Evolutionary conservation across 116 monocot genomes (phyloP), one percentile per base, ranked within the genome.

Genomic region (Dioscorea cayenensis): DNA sequence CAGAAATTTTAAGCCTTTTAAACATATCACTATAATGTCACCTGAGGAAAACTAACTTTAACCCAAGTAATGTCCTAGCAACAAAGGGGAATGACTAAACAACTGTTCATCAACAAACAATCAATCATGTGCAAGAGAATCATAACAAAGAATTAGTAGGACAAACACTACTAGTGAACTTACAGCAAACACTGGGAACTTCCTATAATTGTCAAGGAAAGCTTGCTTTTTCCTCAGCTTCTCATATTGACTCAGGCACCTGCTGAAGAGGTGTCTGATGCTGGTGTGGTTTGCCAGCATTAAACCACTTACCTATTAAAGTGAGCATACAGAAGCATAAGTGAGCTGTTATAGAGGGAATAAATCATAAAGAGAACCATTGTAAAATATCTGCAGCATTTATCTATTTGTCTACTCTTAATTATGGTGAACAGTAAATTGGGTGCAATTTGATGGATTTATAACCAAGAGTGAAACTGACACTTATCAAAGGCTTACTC

Each of bases 281-380:
- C 94, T 97, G 25, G 99, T 99, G 77, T 99, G 99, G 60, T 99
- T 99, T 69, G 99, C 99, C 22, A 99, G 83, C 99, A 99, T 99
- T 68, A 99, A 71, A 58, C 94, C 94, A 76, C 94, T 99, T 74
- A 99, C 99, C 99, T 94, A 68, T 37, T 7, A 13, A 62, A 62
- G 5, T 55, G 55, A 20, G 25, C 6, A 62, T 7, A 23, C 20
- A 23, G 62, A 62, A 23, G 62, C 10, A 23, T 62, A 62, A 22
- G 62, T 20, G 7, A 62, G 25, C 20, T 22, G 12, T 22, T 62
- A n/a, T 19, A 16, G 55, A 18, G 19, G 16, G 17, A 55, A n/a
- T 2, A 55, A 55, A 55, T 22, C 62, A 62, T 10, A 62, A 23
- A 21, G 21, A 22, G 1, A 23, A 62, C 18, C 20, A 18, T 23